phyloP scores from a whole-genome alignment of 441 rosid genomes.

The Adansonia grandidieri region DNA sequence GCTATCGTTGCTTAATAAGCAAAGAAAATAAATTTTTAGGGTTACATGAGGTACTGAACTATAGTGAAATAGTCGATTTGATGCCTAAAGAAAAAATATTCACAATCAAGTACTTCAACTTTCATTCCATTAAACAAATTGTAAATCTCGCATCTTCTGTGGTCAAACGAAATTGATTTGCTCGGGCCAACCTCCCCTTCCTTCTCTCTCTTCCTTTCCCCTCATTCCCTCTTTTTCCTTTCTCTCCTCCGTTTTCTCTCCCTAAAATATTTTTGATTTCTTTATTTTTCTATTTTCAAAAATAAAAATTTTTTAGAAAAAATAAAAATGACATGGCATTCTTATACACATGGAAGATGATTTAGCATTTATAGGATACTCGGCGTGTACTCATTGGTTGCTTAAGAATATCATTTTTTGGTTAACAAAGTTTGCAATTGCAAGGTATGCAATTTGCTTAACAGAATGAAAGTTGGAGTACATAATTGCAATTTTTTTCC shows the following conservation, averaged over 20 bases:
- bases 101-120: background rate
- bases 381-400: background rate
- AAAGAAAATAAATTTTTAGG: background rate
- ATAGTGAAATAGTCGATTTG: background rate
- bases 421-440: background rate
- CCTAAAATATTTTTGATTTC: background rate
- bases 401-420: background rate
- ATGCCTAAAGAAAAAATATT: background rate
- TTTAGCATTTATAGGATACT: background rate
- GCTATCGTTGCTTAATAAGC: slow-evolving; percentile 2
- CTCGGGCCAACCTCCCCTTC: background rate
- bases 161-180: background rate
- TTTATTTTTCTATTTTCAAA: background rate
- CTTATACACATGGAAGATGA: background rate
- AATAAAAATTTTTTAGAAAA: background rate
- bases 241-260: background rate
- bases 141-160: background rate
- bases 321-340: background rate
- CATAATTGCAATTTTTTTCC: background rate
- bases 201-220: too few relatives aligned
- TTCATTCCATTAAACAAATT: background rate
- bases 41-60: background rate
- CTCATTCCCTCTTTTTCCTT: slow-evolving; percentile 4
- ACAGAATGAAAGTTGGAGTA: slow-evolving; percentile 1
- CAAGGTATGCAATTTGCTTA: slow-evolving; percentile 1